Base-by-base conservation (phyloP, 140 eudicot species). In the Cichorium intybus region DNA sequence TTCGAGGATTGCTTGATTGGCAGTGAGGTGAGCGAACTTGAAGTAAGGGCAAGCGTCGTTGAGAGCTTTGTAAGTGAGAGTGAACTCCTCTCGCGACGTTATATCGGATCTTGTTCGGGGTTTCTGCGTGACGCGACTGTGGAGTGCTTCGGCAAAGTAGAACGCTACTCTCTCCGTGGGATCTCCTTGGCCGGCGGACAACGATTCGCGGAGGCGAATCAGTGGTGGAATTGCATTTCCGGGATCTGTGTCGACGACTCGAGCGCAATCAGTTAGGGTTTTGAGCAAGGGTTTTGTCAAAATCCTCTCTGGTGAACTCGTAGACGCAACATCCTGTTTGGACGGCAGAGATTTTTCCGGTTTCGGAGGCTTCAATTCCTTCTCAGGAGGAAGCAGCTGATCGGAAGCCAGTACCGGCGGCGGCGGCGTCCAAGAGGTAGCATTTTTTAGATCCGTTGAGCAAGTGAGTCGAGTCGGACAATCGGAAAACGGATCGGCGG, bases 1-100 rank as follows among this genome's bases (percentile, higher is more conserved):
- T 79, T 91, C 97, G 1, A 91, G 94, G 7, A 91, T 87, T 4
- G 97, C 96, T 77, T 91, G 97, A 58, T 91, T 91, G 1, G 96
- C 97, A 2, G 97, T 91, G 16, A 91, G 74, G 35, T 91, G 97
- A 22, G 97, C 87, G 61, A 91, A 91, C 39, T 87, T 87, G 5
- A 88, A 80, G 59, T 80, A 85, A 0, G 97, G 97, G 51, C 95
- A 85, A 24, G 97, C 97, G 59, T 91, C 97, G 78, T 91, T 85
- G 29, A 91, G 65, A 2, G 87, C 88, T 53, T 91, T 91, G 79
- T 87, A 91, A 0, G 89, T 80, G 23, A 87, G 69, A 0, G 92
- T 83, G 66, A 78, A 73, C 64, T 85, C 96, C 62, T 86, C 95
- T 2, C 85, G 71, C 29, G 94, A 78, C 2, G 83, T 84, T n/a